A percentile compares a stretch with the other conserved stretches of the same genome.
These are phyloP conservation scores for Penicillium desertorum DNA, from an alignment of 495 filamentous ascomycete species.

Conservation along the genomic window DNA sequence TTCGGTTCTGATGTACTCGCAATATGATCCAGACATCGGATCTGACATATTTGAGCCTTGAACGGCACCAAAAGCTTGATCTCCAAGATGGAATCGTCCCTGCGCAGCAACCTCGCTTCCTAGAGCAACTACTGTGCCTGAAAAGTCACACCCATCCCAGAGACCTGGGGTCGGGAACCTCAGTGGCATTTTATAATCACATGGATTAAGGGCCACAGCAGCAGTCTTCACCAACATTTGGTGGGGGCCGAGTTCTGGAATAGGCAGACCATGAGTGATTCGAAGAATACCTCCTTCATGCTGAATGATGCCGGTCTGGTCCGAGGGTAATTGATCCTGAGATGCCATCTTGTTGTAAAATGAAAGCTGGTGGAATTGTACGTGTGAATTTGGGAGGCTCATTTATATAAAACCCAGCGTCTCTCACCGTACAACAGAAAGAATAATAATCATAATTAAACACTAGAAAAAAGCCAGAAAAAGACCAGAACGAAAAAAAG, in stretches of 20 bases:
- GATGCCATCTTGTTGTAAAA: background rate
- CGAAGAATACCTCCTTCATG: slow-evolving; percentile 22
- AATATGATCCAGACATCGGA: slow-evolving; percentile 36
- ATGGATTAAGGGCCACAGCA: slow-evolving; percentile 48
- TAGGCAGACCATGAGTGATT: slow-evolving; percentile 17
- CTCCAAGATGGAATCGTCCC: slow-evolving; percentile 26
- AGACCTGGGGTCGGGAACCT: slow-evolving; percentile 36
- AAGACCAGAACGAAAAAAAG: background rate
- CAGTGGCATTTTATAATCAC: slow-evolving; percentile 45
- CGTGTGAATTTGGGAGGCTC: background rate
- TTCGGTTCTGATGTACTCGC: slow-evolving; percentile 31
- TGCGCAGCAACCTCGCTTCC: slow-evolving; percentile 22
- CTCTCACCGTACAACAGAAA: background rate
- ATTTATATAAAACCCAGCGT: background rate
- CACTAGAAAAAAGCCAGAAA: no score
- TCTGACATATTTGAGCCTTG: slow-evolving; percentile 35
- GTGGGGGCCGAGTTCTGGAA: slow-evolving; percentile 24
- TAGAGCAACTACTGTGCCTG: slow-evolving; percentile 38
- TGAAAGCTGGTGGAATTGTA: background rate
- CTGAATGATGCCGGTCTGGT: slow-evolving; percentile 26
- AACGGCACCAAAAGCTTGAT: slow-evolving; percentile 36
- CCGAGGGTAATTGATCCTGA: background rate
- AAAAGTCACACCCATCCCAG: slow-evolving; percentile 45
- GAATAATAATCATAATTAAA: background rate
- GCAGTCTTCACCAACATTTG: slow-evolving; percentile 32